A percentile compares a stretch with the other conserved stretches of the same genome.
These are phyloP conservation scores for Magnaporthales sp. DNA, from an alignment of 2,329 filamentous ascomycete genomes.

Conservation along the genomic window DNA sequence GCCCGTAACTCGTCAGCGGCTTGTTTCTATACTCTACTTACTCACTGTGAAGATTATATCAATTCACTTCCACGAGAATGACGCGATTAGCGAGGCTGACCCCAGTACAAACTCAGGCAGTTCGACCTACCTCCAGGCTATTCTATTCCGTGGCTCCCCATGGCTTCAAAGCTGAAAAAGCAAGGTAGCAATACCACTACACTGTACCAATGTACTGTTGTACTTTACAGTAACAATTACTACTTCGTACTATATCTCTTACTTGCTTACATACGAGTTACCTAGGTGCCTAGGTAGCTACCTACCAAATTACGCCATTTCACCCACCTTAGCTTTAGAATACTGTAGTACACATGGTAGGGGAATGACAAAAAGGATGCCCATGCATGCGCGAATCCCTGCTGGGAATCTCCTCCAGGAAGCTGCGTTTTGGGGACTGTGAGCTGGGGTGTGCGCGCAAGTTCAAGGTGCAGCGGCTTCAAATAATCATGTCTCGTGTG, in stretches of 20 bases:
- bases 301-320: no score
- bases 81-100: not conserved
- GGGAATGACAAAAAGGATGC: not conserved
- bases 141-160: not conserved
- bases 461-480: not conserved
- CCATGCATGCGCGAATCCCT: not conserved
- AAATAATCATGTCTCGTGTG: not conserved
- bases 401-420: not conserved
- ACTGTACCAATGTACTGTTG: not conserved
- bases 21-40: not conserved
- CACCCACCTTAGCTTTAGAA: no score
- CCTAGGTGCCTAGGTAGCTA: not conserved
- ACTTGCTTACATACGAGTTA: not conserved
- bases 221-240: not conserved
- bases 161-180: no score
- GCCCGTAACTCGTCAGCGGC: not conserved
- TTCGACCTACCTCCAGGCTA: not conserved
- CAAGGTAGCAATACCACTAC: not conserved
- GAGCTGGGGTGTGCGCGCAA: not conserved
- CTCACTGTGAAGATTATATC: not conserved
- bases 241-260: not conserved
- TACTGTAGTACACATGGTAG: not conserved
- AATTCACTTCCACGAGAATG: not conserved
- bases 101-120: not conserved
- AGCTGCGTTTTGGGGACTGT: not conserved